phyloP scores from a whole-genome alignment of 2,329 filamentous ascomycete species.

The Alternaria infectoria region DNA sequence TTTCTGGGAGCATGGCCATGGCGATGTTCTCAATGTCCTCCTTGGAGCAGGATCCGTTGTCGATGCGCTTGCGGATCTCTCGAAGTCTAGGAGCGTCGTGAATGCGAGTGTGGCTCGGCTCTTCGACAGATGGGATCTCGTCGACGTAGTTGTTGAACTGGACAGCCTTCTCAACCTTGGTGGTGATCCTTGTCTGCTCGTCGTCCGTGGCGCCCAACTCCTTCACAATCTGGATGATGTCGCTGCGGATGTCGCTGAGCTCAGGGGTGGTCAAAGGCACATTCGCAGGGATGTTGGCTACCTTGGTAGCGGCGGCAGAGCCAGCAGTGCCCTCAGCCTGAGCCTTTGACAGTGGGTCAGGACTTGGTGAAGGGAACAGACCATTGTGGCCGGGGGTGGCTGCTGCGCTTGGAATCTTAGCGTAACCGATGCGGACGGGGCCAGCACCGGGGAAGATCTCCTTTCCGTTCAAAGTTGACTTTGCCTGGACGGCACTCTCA shows the following conservation, averaged over 20 bases:
- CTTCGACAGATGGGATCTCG: constrained; percentile 87
- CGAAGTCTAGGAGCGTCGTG: constrained; percentile 94
- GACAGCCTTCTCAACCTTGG: constrained; percentile 78
- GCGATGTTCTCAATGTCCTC: constrained; percentile 92
- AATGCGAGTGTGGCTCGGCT: constrained; percentile 85
- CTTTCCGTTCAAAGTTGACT: constrained; percentile 87
- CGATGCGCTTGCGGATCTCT: constrained; percentile 96
- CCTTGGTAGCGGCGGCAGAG: constrained; percentile 41
- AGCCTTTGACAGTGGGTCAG: constrained; percentile 74
- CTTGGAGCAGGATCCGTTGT: constrained; percentile 86
- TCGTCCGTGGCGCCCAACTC: constrained; percentile 87
- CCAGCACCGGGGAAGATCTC: constrained; percentile 98
- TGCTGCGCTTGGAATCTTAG: constrained; percentile 89
- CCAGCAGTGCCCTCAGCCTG: constrained; percentile 51
- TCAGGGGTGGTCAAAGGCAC: constrained; percentile 71
- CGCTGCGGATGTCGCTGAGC: constrained; percentile 76
- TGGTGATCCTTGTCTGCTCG: constrained; percentile 74
- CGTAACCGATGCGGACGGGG: constrained; percentile 94
- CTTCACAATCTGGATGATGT: constrained; percentile 84
- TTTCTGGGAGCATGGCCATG: constrained; percentile 92
- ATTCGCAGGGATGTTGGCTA: constrained; percentile 50
- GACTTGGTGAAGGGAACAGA: constrained; percentile 87
- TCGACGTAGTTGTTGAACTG: constrained; percentile 73
- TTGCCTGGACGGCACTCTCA: constrained; percentile 89
- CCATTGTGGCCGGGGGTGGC: constrained; percentile 88